Evolutionary conservation across 345 rosid genomes (phyloP).

Genomic region (Gynandropsis gynandra): DNA sequence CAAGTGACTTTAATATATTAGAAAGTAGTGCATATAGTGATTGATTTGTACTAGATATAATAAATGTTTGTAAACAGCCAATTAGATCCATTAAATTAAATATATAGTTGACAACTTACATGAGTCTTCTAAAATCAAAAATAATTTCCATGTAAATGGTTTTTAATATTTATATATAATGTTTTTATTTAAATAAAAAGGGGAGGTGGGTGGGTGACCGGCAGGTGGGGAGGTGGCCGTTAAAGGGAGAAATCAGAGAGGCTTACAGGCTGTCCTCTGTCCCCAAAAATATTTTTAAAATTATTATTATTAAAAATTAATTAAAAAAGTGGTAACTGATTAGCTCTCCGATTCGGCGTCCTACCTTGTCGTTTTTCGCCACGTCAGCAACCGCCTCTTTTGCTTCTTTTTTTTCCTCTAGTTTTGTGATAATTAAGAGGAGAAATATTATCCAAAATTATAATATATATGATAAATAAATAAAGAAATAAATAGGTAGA

Average conservation of each 20-base stretch:
- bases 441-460: constrained; percentile 12
- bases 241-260: constrained; percentile 41
- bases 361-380: constrained; percentile 62
- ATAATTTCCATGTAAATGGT: constrained; percentile 8
- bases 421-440: neutral
- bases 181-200: neutral
- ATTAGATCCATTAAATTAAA: no score
- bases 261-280: constrained; percentile 49
- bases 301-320: neutral
- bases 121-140: neutral
- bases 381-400: constrained; percentile 44
- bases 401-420: constrained; percentile 11
- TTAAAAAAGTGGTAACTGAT: constrained; percentile 37
- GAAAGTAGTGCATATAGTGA: no score
- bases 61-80: no score
- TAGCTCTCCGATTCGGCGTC: constrained; percentile 62
- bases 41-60: no score
- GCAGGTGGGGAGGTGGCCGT: constrained; percentile 36
- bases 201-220: constrained; percentile 29
- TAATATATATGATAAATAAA: constrained; percentile 1
- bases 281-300: neutral
- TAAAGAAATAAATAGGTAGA: constrained; percentile 12
- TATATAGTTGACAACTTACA: neutral
- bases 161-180: neutral
- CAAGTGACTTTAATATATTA: no score